phyloP scores from a whole-genome alignment of 1,139 yeast genomes.

The Protomyces lactucae-debilis region DNA sequence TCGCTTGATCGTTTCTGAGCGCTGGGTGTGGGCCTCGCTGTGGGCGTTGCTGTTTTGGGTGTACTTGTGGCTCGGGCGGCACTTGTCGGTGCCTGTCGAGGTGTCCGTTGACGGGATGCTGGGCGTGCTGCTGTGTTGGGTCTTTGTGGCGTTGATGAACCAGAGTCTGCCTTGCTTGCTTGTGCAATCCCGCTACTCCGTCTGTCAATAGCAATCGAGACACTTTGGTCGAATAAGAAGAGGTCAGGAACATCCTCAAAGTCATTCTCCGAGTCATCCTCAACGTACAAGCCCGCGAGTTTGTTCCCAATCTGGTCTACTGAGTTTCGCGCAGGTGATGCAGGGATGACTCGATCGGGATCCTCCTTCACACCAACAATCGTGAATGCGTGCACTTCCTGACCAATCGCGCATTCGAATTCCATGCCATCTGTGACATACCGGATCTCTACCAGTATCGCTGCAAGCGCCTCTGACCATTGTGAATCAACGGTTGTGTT shows the following conservation, averaged over 20 bases:
- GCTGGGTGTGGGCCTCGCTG: constrained; percentile 26
- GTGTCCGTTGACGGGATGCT: not conserved
- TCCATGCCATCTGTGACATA: constrained; percentile 24
- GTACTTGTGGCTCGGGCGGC: not conserved
- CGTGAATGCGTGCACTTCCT: constrained; percentile 10
- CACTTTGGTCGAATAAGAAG: constrained; percentile 4
- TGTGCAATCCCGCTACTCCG: not conserved
- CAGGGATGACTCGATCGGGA: not conserved
- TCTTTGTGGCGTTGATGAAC: not conserved
- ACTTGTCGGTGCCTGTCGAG: not conserved
- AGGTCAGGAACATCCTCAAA: constrained; percentile 6
- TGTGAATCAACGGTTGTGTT: constrained; percentile 1
- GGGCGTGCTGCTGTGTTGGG: not conserved
- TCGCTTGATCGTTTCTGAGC: constrained; percentile 9
- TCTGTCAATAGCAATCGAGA: not conserved
- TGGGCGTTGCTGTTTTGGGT: not conserved
- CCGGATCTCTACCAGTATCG: constrained; percentile 13
- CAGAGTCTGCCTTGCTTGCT: not conserved
- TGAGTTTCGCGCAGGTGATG: constrained; percentile 9
- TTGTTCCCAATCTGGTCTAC: not conserved
- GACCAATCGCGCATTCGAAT: constrained; percentile 9
- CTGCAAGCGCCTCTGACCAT: constrained; percentile 7
- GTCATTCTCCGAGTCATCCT: not conserved
- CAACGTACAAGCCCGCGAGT: not conserved
- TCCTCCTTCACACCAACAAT: not conserved